Base-by-base conservation (phyloP, 2,329 filamentous ascomycete genomes). In the Hymenoscyphus salicellus region DNA sequence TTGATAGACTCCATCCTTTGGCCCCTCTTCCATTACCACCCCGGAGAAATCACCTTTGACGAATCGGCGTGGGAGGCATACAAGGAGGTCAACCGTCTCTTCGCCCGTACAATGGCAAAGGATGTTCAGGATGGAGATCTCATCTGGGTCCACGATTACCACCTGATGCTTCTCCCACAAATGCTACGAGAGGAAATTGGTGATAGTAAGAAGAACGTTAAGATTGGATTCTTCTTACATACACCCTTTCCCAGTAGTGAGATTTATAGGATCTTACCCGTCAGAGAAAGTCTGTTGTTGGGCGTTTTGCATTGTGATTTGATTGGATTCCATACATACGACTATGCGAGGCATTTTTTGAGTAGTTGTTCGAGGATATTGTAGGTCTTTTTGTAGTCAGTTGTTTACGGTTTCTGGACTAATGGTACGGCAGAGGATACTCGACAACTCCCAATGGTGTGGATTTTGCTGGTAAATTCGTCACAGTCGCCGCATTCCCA, bases 101-200 rank as follows among this genome's bases (percentile, higher is more conserved):
- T 98, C 74, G 94, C 95, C 65, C 89, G 94, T 79, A 89, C 90
- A 16, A 89, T 99, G 70, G 88, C 90, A 63, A 89, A 89, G 72
- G 91, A 97, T 72, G 91, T 97, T 11, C 86, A 93, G 77, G 94
- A 98, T 76, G 93, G 93, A 63, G 95, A 99, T 78, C 81, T 97
- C 73, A 90, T 99, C 73, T 99, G 95, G 95, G 92, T 99, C 5
- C 95, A 99, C 77, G 95, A 99, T 78, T 99, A 98, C 80, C 95
- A 99, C 78, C 83, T 98, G 67, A 98, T 98, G 93, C 88, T 99
- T 23, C 85, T 99, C 38, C 95, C 95, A 36, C 88, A 94, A 75
- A 96, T 98, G 93, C 84, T 99, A 65, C 91, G 95, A 67, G 91
- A 96, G 74, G 92, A 96, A 78, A 89, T 97, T 65, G 91, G 90